Percentiles rank a stretch among this genome's conserved stretches.
phyloP scores from a whole-genome alignment of 2,329 filamentous ascomycete species.

The Alternaria triticina region DNA sequence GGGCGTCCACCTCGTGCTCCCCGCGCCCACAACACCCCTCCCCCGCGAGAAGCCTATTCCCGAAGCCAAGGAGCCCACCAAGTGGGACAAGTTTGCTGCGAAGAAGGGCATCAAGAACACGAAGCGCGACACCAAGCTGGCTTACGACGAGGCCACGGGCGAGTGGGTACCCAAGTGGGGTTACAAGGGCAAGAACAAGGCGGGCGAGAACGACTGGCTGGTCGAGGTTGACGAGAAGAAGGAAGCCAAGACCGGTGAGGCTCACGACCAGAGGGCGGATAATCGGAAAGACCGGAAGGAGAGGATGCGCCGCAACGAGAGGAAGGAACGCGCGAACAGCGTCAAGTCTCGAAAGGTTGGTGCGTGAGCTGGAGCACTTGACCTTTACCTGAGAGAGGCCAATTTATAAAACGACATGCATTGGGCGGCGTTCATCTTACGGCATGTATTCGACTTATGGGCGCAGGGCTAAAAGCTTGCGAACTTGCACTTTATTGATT shows the following conservation, averaged over 20 bases:
- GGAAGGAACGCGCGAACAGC: slow-evolving; percentile 61
- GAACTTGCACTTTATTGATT: not conserved
- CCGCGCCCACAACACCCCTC: slow-evolving; percentile 70
- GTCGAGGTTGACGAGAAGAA: slow-evolving; percentile 83
- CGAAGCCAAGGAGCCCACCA: slow-evolving; percentile 79
- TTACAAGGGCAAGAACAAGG: slow-evolving; percentile 88
- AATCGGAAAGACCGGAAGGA: slow-evolving; percentile 66
- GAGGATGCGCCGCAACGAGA: slow-evolving; percentile 51
- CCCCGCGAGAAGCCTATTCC: slow-evolving; percentile 94
- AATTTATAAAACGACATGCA: slow-evolving; percentile 29
- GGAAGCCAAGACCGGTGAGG: slow-evolving; percentile 69
- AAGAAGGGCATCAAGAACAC: slow-evolving; percentile 97
- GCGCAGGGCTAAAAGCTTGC: slow-evolving; percentile 13
- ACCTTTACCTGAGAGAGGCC: slow-evolving; percentile 2
- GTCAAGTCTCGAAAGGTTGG: slow-evolving; percentile 67
- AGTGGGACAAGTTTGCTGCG: slow-evolving; percentile 94
- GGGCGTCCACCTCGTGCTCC: slow-evolving; percentile 81
- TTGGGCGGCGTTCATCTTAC: slow-evolving; percentile 36
- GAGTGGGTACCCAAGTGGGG: slow-evolving; percentile 97
- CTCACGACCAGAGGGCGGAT: slow-evolving; percentile 63
- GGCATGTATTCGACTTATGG: slow-evolving; percentile 20
- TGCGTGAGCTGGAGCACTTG: slow-evolving; percentile 21
- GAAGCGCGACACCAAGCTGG: slow-evolving; percentile 79
- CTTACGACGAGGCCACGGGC: slow-evolving; percentile 82
- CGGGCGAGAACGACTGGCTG: slow-evolving; percentile 82